Evolutionary conservation across 1,284 basidiomycete species (phyloP).

Genomic region (Bjerkandera adusta): DNA sequence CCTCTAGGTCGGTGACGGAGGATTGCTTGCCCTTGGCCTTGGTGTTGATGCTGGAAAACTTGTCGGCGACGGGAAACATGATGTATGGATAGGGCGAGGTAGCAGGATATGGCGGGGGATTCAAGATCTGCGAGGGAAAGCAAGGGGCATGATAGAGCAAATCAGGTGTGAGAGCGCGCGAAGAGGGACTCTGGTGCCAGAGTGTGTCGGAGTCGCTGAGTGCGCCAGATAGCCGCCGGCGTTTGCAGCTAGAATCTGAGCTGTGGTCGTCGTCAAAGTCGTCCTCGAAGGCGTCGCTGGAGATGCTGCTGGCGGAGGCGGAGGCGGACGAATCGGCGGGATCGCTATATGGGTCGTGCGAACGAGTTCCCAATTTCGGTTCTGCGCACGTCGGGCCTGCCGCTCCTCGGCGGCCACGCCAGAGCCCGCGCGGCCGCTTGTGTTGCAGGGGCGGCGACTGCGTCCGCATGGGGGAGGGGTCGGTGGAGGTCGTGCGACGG

Average conservation of each 20-base stretch:
- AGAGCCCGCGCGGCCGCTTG: conserved; percentile 46
- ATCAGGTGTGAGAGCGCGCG: conserved; percentile 14
- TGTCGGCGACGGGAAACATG: background rate
- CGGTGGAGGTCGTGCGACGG: conserved; percentile 5
- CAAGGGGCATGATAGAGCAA: conserved; percentile 12
- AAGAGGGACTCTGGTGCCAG: conserved; percentile 12
- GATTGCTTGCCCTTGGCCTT: conserved; percentile 17
- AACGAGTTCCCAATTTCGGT: conserved; percentile 27
- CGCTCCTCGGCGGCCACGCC: conserved; percentile 42
- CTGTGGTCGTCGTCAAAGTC: conserved; percentile 28
- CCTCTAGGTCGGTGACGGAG: conserved; percentile 39
- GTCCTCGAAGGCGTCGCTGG: conserved; percentile 29
- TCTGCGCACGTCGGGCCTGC: conserved; percentile 21
- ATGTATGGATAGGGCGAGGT: background rate
- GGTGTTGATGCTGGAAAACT: conserved; percentile 9
- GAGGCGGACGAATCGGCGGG: conserved; percentile 14
- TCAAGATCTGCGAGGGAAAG: conserved; percentile 1
- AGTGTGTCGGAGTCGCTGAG: conserved; percentile 21
- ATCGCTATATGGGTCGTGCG: conserved; percentile 26
- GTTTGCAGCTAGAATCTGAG: conserved; percentile 27
- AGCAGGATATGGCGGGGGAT: background rate
- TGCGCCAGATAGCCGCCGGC: conserved; percentile 25
- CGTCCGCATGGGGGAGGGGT: conserved; percentile 16
- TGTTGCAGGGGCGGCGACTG: conserved; percentile 2
- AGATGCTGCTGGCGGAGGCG: conserved; percentile 1